Percentiles rank a stretch among this genome's conserved stretches.
These are phyloP conservation scores for Diplosphaera chodatii DNA, from an alignment of 139 green algal genomes.

Conservation along the genomic window DNA sequence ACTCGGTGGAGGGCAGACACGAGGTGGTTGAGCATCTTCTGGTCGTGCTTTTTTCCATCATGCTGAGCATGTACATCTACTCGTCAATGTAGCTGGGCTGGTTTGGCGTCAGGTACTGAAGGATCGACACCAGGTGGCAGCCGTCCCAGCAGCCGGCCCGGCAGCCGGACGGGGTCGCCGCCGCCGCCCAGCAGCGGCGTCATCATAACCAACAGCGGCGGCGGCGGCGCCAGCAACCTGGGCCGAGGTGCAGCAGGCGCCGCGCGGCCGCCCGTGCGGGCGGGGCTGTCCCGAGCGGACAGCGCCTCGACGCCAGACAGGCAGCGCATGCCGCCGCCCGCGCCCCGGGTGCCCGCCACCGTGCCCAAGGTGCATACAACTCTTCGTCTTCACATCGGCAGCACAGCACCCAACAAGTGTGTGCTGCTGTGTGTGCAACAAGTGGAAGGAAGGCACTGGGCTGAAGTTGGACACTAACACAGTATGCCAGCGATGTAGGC, in stretches of 20 bases:
- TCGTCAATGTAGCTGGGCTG: not conserved
- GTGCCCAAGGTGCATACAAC: not conserved
- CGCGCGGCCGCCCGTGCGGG: not conserved
- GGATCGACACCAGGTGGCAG: conserved; percentile 1
- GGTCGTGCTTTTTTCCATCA: no score
- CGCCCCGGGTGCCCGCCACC: not conserved
- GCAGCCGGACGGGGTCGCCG: not conserved
- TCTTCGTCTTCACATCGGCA: no score
- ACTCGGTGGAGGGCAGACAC: no score
- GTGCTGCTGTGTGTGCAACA: no score
- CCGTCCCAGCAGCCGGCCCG: not conserved
- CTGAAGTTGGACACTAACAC: not conserved
- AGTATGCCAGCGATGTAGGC: not conserved
- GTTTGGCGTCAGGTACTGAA: not conserved
- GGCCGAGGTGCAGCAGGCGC: no score
- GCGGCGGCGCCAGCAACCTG: no score
- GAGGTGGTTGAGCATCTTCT: no score
- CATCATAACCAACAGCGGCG: not conserved
- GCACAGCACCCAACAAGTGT: no score
- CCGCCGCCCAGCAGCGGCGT: not conserved
- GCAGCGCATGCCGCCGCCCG: not conserved
- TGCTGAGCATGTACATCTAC: no score
- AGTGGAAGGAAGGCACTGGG: no score
- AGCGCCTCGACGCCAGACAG: not conserved
- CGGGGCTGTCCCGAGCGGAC: not conserved